Base-by-base conservation (phyloP, 1,284 basidiomycete genomes). In the Leccinum griseonigrum region DNA sequence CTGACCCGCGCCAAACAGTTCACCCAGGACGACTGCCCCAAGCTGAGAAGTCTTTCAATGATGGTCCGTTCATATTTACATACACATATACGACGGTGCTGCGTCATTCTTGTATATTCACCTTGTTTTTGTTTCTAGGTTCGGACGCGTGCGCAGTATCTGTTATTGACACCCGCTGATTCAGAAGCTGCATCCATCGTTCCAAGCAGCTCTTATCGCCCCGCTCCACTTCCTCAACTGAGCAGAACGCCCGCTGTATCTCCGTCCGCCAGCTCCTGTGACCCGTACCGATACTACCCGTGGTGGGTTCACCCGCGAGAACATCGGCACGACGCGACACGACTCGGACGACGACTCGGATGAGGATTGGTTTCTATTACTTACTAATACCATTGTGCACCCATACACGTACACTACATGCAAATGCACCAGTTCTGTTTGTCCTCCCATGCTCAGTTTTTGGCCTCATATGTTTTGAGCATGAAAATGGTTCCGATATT, bases 21-120 rank as follows among this genome's bases (percentile, higher is more conserved):
- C 14, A 77, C 86, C 53, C 77, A 73, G 13, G 77, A 78, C 3
- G 76, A 84, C 54, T 94, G 92, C 92, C 81, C 83, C 1, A 77
- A 74, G 50, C 70, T 92, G 59, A 78, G 77, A 57, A 71, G 74
- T 87, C 5, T 94, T 92, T 69, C 78, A 86, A 26, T 26, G 22
- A 26, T 60, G 85, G 90, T 87, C 63, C 38, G 77, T 38, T 11
- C 31, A 26, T 18, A 18, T 16, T 14, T 0, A 50, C 1, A 50
- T 50, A 14, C 22, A 26, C 26, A 50, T 50, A 28, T 9, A 50
- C 16, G 51, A 52, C 16, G 1, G 10, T 52, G 26, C 4, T 7
- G 5, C 43, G 31, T 32, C 10, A 32, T 32, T 32, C 31, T 32
- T 32, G 31, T 32, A 32, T 32, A 32, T 32, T 32, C 31, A 32